phyloP scores from a whole-genome alignment of 1,284 basidiomycete species.

The Ganoderma sp. region DNA sequence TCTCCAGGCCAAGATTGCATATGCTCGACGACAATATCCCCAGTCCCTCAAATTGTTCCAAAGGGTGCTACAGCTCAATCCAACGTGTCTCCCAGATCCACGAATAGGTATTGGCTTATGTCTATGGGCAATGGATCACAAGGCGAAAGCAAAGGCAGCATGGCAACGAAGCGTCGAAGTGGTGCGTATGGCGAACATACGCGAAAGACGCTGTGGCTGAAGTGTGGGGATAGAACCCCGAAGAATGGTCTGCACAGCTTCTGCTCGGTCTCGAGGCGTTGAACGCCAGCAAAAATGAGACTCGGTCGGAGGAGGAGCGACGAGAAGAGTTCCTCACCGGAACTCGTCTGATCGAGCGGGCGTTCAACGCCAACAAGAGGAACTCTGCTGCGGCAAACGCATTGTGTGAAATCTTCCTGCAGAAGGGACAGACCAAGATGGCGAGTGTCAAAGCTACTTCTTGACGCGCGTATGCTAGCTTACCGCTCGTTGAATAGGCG shows the following conservation, averaged over 20 bases:
- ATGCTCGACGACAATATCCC: slow-evolving; percentile 77
- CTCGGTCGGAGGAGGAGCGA: slow-evolving; percentile 63
- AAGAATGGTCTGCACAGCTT: slow-evolving; percentile 76
- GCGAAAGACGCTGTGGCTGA: background rate
- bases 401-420: slow-evolving; percentile 74
- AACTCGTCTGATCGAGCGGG: slow-evolving; percentile 71
- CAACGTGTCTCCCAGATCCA: slow-evolving; percentile 85
- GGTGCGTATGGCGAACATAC: slow-evolving; percentile 52
- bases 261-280: slow-evolving; percentile 85
- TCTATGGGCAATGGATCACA: slow-evolving; percentile 86
- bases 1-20: slow-evolving; percentile 78
- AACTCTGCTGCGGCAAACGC: slow-evolving; percentile 81
- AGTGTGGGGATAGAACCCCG: slow-evolving; percentile 63
- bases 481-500: slow-evolving; percentile 53
- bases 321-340: slow-evolving; percentile 61
- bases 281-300: slow-evolving; percentile 77
- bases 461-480: background rate
- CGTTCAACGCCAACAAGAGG: slow-evolving; percentile 79
- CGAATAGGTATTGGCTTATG: slow-evolving; percentile 93
- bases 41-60: slow-evolving; percentile 86
- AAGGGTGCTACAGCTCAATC: slow-evolving; percentile 77
- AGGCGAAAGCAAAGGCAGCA: slow-evolving; percentile 77
- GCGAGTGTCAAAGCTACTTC: slow-evolving; percentile 40
- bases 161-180: slow-evolving; percentile 88
- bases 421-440: slow-evolving; percentile 64